phyloP scores from a whole-genome alignment of 164 flowering plant species.

The Cinnamomum micranthum region DNA sequence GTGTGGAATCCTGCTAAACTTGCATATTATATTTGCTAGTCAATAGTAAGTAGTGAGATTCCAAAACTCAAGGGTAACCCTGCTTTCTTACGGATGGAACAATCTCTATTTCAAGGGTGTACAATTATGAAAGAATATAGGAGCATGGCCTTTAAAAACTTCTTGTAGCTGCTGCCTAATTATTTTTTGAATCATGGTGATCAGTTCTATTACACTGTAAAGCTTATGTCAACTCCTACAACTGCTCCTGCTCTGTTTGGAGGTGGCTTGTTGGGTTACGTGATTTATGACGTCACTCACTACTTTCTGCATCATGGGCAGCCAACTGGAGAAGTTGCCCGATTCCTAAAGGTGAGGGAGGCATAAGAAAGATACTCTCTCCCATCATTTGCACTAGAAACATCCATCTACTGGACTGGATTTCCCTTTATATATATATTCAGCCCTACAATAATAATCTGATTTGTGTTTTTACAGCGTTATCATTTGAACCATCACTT shows the following conservation, averaged over 20 bases:
- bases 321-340: slow-evolving; percentile 49
- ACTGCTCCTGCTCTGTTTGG: slow-evolving; percentile 79
- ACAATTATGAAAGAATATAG: not conserved
- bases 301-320: slow-evolving; percentile 94
- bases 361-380: not conserved
- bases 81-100: not conserved
- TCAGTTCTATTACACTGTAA: slow-evolving; percentile 74
- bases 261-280: slow-evolving; percentile 88
- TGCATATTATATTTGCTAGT: not conserved
- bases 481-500: slow-evolving; percentile 97
- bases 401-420: not conserved
- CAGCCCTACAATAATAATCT: not conserved
- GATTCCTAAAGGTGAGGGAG: slow-evolving; percentile 60
- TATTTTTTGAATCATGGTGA: slow-evolving; percentile 1
- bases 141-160: not conserved
- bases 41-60: not conserved
- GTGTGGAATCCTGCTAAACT: not conserved
- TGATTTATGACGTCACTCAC: slow-evolving; percentile 85
- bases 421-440: not conserved
- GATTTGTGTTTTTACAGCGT: slow-evolving; percentile 39
- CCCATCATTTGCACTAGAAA: not conserved
- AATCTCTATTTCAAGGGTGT: not conserved
- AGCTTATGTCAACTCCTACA: slow-evolving; percentile 58
- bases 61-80: not conserved
- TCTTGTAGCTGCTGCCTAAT: not conserved